Conservation (phyloP, 768 basidiomycete genomes). For the Chlorophyllum brunneum region DNA sequence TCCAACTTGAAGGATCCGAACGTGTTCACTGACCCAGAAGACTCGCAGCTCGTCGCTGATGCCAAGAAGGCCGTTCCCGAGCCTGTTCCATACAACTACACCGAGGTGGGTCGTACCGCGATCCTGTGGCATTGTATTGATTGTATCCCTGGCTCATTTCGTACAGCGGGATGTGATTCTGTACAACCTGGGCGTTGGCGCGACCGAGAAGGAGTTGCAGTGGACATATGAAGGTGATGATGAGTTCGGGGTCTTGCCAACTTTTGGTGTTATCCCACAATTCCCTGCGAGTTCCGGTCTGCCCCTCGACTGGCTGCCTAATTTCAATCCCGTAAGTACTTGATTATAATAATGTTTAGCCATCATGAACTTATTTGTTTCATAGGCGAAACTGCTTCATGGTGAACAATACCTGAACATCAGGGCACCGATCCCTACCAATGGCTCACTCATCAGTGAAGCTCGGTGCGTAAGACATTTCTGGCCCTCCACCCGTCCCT, state of each 20-base stretch:
- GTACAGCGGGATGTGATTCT: conserved; percentile 79
- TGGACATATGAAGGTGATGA: conserved; percentile 92
- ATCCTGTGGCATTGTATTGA: background rate
- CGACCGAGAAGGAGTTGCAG: conserved; percentile 86
- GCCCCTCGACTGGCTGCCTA: conserved; percentile 84
- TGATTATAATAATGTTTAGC: background rate
- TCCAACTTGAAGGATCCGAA: conserved; percentile 39
- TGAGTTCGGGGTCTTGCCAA: conserved; percentile 81
- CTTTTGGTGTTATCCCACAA: conserved; percentile 94
- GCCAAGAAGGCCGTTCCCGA: conserved; percentile 65
- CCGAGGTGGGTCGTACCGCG: conserved; percentile 53
- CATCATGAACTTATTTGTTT: background rate
- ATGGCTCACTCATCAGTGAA: conserved; percentile 72
- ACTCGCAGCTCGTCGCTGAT: conserved; percentile 75
- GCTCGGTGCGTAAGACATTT: conserved; percentile 55
- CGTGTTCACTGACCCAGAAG: conserved; percentile 72
- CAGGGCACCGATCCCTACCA: conserved; percentile 82
- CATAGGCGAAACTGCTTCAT: conserved; percentile 90
- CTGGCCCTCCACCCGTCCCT: background rate
- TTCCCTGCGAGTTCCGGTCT: conserved; percentile 68
- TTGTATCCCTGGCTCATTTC: background rate
- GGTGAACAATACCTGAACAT: conserved; percentile 95
- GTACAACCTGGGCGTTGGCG: conserved; percentile 94
- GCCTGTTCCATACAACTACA: conserved; percentile 65
- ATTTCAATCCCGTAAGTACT: conserved; percentile 78